These are phyloP conservation scores for Ganoderma lucidum DNA, from an alignment of 1,284 basidiomycete genomes.

Conservation along the genomic window DNA sequence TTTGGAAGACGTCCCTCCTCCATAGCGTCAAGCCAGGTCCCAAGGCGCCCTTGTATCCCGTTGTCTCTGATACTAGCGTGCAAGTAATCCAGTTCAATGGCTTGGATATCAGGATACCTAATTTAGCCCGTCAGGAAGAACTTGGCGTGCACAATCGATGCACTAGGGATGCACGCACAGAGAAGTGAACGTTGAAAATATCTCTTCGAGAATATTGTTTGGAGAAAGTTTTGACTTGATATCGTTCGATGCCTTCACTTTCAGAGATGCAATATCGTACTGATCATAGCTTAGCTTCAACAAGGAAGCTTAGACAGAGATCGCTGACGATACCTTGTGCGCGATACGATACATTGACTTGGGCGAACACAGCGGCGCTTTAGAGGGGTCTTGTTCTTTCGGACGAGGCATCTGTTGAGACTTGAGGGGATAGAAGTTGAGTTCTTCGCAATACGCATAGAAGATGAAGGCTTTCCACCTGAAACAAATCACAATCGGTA, in stretches of 20 bases:
- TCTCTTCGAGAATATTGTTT: constrained; percentile 30
- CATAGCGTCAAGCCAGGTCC: constrained; percentile 18
- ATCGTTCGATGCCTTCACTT: constrained; percentile 19
- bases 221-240: constrained; percentile 25
- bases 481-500: background rate
- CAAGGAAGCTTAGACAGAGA: background rate
- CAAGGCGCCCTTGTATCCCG: constrained; percentile 15
- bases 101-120: constrained; percentile 14
- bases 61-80: constrained; percentile 9
- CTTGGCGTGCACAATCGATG: background rate
- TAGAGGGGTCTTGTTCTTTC: background rate
- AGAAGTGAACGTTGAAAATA: constrained; percentile 33
- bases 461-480: constrained; percentile 36
- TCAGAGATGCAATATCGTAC: constrained; percentile 30
- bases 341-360: constrained; percentile 37
- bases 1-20: constrained; percentile 16
- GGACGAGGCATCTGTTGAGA: constrained; percentile 18
- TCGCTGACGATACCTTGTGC: constrained; percentile 20
- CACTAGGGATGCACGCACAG: constrained; percentile 15
- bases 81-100: constrained; percentile 20
- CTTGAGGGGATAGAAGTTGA: constrained; percentile 35
- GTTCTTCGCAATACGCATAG: constrained; percentile 31
- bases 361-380: constrained; percentile 26
- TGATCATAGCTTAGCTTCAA: background rate
- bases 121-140: background rate